Percentiles rank a stretch among this genome's conserved stretches.
Conservation (phyloP, 2,329 filamentous ascomycete species). For the Fusarium domesticum region DNA sequence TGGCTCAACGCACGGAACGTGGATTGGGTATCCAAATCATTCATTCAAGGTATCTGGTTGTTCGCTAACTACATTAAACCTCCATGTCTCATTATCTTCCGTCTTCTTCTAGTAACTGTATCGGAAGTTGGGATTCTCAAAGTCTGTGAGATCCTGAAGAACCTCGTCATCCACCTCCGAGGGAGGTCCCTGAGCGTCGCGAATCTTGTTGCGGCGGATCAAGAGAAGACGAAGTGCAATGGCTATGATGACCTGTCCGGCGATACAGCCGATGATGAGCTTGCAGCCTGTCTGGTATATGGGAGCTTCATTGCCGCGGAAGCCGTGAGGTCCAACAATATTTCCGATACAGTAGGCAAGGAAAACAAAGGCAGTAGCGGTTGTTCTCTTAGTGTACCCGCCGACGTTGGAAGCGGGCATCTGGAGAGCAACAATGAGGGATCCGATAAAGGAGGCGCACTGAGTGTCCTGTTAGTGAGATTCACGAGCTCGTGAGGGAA, state of each 20-base stretch:
- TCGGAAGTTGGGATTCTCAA: constrained; percentile 30
- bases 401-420: constrained; percentile 49
- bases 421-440: constrained; percentile 54
- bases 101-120: constrained; percentile 21
- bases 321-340: constrained; percentile 35
- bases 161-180: constrained; percentile 16
- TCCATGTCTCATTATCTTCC: constrained; percentile 3
- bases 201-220: constrained; percentile 25
- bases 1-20: too few species aligned
- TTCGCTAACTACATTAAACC: constrained; percentile 4
- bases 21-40: background rate
- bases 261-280: constrained; percentile 26
- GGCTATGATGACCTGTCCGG: constrained; percentile 20
- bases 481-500: fast-evolving
- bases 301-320: constrained; percentile 44
- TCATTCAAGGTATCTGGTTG: background rate
- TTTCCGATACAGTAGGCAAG: constrained; percentile 41
- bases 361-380: constrained; percentile 47
- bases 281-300: constrained; percentile 53
- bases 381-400: constrained; percentile 48
- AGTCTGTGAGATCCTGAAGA: constrained; percentile 28
- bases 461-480: background rate
- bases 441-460: constrained; percentile 47
- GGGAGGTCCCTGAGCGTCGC: constrained; percentile 22
- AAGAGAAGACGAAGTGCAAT: constrained; percentile 19